Evolutionary conservation across 192 early-diverging fungal species (phyloP).

Genomic region (Podila epicladia): DNA sequence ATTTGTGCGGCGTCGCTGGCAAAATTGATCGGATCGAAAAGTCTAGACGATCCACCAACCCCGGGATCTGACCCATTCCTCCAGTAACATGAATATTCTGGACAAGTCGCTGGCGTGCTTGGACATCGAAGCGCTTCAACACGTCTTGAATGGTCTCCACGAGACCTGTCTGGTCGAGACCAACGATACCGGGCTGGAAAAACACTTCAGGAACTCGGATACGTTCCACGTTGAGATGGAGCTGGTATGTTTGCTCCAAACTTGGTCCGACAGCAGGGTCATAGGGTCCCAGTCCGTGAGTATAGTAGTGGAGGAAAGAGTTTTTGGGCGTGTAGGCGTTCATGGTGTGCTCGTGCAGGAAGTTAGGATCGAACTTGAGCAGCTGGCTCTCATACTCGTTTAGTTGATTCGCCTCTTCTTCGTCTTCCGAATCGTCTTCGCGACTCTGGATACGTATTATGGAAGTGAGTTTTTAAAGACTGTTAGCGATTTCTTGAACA

Average conservation of each 20-base stretch:
- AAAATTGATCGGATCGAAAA: conserved; percentile 69
- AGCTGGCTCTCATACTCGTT: conserved; percentile 78
- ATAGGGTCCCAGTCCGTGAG: conserved; percentile 67
- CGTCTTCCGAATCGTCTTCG: conserved; percentile 85
- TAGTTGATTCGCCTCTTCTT: conserved; percentile 74
- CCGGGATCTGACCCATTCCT: conserved; percentile 72
- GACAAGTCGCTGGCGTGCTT: conserved; percentile 55
- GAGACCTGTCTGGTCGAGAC: conserved; percentile 90
- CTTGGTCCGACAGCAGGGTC: conserved; percentile 65
- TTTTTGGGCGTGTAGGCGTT: conserved; percentile 71
- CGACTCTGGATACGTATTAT: conserved; percentile 56
- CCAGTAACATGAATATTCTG: conserved; percentile 86
- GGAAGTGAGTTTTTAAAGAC: too few species aligned
- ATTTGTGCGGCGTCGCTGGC: conserved; percentile 63
- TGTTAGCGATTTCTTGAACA: too few species aligned
- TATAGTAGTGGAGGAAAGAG: conserved; percentile 78
- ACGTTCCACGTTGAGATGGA: conserved; percentile 93
- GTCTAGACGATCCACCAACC: conserved; percentile 72
- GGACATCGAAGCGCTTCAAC: conserved; percentile 62
- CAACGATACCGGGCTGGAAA: conserved; percentile 89
- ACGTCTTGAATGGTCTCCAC: conserved; percentile 80
- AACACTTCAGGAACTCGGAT: conserved; percentile 88
- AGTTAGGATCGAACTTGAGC: conserved; percentile 77
- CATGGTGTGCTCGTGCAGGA: conserved; percentile 76
- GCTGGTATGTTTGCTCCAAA: conserved; percentile 75